A percentile compares a stretch with the other conserved stretches of the same genome.
Evolutionary conservation across 768 basidiomycete species (phyloP).

Genomic region (Clitopilus passeckerianus): DNA sequence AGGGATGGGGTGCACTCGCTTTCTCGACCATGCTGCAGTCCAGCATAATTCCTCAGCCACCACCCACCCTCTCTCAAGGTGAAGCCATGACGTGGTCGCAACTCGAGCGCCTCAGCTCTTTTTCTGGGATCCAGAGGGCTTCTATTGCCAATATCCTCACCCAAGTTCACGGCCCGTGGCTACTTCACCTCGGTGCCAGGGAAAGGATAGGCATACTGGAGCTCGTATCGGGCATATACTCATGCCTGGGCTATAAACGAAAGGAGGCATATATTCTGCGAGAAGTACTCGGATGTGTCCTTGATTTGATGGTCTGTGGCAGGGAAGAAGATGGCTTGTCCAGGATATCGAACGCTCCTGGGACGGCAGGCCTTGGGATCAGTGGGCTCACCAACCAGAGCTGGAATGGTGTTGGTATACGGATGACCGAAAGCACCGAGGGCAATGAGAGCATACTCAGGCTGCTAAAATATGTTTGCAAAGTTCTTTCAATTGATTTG

Average conservation of each 20-base stretch:
- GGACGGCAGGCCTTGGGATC: constrained; percentile 41
- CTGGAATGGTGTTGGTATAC: constrained; percentile 60
- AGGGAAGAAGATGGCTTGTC: constrained; percentile 64
- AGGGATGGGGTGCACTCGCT: constrained; percentile 81
- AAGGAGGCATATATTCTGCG: constrained; percentile 87
- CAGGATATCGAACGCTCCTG: constrained; percentile 32
- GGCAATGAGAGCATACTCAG: constrained; percentile 82
- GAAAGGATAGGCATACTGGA: constrained; percentile 73
- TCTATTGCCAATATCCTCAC: constrained; percentile 62
- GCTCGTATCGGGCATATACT: constrained; percentile 68
- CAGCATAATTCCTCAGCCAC: constrained; percentile 51
- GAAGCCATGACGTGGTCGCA: constrained; percentile 40
- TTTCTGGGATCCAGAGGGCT: constrained; percentile 68
- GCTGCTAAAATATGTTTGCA: constrained; percentile 71
- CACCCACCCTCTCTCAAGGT: constrained; percentile 49
- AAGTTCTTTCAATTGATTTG: constrained; percentile 77
- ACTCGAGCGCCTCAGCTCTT: constrained; percentile 59
- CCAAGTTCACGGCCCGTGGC: constrained; percentile 82
- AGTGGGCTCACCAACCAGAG: constrained; percentile 36
- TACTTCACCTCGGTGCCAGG: constrained; percentile 71
- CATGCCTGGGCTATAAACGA: constrained; percentile 76
- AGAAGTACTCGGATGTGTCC: constrained; percentile 78
- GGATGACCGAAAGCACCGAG: constrained; percentile 66
- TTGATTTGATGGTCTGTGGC: constrained; percentile 85
- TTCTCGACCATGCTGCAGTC: constrained; percentile 72